Evolutionary conservation across 2,329 filamentous ascomycete genomes (phyloP).

Genomic region (Talaromyces sp.): DNA sequence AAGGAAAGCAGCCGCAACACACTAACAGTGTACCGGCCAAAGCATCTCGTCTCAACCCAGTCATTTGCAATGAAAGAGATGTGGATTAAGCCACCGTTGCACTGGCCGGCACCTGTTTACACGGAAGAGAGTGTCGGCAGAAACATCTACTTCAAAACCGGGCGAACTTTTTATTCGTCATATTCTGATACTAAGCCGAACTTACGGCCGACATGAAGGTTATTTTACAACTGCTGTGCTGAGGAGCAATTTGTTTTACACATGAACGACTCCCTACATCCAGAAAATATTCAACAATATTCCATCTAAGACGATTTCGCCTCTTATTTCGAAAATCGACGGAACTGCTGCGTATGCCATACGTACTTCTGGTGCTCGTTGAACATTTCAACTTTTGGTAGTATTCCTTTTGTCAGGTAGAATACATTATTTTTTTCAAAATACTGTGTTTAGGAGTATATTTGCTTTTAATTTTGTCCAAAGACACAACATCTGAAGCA

Average conservation of each 20-base stretch:
- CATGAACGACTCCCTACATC: too few relatives aligned
- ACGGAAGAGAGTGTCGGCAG: background rate
- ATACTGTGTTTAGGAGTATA: too few relatives aligned
- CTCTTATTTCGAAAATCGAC: background rate
- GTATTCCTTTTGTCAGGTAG: background rate
- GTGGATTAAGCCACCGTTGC: conserved; percentile 2
- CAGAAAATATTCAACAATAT: background rate
- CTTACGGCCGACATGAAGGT: background rate
- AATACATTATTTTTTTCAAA: background rate
- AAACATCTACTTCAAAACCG: background rate
- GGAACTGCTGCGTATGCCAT: background rate
- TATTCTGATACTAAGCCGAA: background rate
- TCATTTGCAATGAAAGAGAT: conserved; percentile 4
- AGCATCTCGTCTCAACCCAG: background rate
- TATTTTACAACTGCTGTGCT: background rate
- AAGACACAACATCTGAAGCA: background rate
- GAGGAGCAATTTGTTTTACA: too few relatives aligned
- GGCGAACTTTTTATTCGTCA: background rate
- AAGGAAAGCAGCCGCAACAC: background rate
- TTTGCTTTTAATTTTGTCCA: background rate
- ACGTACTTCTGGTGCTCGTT: background rate
- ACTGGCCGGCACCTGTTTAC: background rate
- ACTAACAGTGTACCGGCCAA: background rate
- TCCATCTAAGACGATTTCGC: background rate
- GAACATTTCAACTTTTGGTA: background rate